phyloP scores from a whole-genome alignment of 2,329 filamentous ascomycete species.

The Achaetomium macrosporum region DNA sequence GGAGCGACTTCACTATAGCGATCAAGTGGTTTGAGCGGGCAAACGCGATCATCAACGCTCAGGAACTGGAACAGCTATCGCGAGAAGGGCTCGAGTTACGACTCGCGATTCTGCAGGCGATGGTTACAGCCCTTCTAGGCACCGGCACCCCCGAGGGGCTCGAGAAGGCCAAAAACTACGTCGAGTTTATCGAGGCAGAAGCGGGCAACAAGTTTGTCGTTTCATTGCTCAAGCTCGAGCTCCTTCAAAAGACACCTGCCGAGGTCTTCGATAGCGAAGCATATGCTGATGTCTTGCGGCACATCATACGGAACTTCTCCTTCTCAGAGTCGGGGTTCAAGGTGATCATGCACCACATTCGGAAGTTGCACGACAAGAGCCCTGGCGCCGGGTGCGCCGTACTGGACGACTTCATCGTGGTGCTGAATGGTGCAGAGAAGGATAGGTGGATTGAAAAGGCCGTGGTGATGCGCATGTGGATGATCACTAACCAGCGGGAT shows the following conservation, averaged over 20 bases:
- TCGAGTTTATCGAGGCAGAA: conserved; percentile 57
- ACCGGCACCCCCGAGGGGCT: conserved; percentile 39
- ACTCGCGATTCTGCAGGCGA: conserved; percentile 58
- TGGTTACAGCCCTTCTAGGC: conserved; percentile 51
- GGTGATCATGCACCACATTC: conserved; percentile 60
- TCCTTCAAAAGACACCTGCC: conserved; percentile 46
- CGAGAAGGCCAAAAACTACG: conserved; percentile 49
- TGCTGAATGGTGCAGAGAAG: conserved; percentile 39
- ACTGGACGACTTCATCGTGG: conserved; percentile 58
- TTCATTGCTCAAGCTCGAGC: conserved; percentile 61
- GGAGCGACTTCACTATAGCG: conserved; percentile 49
- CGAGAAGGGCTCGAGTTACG: conserved; percentile 58
- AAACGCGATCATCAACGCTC: conserved; percentile 50
- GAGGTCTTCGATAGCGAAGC: conserved; percentile 44
- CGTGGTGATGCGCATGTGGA: conserved; percentile 62
- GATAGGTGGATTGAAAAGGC: conserved; percentile 61
- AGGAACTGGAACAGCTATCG: conserved; percentile 51
- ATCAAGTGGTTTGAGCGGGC: conserved; percentile 70
- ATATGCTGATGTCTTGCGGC: conserved; percentile 49
- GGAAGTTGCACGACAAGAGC: conserved; percentile 54
- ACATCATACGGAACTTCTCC: conserved; percentile 55
- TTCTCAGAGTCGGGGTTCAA: conserved; percentile 60
- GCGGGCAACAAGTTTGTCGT: conserved; percentile 61
- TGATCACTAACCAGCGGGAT: conserved; percentile 47
- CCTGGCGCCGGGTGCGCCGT: conserved; percentile 43